Evolutionary conservation across 345 rosid species (phyloP).

Genomic region (Eucalyptus marginata): DNA sequence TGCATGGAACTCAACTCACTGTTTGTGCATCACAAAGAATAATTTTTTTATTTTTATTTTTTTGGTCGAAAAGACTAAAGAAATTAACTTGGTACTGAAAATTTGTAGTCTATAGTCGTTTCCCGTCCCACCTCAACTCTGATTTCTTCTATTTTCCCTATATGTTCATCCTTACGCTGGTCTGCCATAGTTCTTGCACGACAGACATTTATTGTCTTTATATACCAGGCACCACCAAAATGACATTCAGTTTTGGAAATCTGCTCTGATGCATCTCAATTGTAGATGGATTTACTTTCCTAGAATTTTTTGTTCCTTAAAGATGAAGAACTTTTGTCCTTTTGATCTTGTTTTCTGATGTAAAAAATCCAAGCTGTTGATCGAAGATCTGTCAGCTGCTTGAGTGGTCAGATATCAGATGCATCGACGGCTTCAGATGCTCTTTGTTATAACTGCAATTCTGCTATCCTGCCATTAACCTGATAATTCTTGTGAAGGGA

Average conservation of each 20-base stretch:
- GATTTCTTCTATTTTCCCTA: not conserved
- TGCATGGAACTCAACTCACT: not conserved
- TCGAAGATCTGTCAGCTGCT: not conserved
- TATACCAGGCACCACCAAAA: not conserved
- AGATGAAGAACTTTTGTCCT: not conserved
- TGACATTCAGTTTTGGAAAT: not conserved
- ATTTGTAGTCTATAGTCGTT: not conserved
- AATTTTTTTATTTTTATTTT: no score
- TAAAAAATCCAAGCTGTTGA: not conserved
- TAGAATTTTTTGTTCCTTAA: not conserved
- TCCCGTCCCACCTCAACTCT: not conserved
- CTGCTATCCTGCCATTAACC: not conserved
- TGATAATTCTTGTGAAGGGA: not conserved
- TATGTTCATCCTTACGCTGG: not conserved
- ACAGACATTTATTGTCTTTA: not conserved
- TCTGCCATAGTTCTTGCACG: not conserved
- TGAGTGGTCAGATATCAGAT: rapidly evolving
- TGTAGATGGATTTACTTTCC: not conserved
- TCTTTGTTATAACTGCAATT: not conserved
- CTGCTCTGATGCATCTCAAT: not conserved
- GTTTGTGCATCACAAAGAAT: not conserved
- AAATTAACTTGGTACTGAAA: not conserved
- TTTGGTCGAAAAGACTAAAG: not conserved
- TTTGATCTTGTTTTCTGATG: not conserved
- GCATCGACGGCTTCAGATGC: not conserved